Evolutionary conservation across 805 yeast genomes (phyloP).

Genomic region (Candida michaelii): DNA sequence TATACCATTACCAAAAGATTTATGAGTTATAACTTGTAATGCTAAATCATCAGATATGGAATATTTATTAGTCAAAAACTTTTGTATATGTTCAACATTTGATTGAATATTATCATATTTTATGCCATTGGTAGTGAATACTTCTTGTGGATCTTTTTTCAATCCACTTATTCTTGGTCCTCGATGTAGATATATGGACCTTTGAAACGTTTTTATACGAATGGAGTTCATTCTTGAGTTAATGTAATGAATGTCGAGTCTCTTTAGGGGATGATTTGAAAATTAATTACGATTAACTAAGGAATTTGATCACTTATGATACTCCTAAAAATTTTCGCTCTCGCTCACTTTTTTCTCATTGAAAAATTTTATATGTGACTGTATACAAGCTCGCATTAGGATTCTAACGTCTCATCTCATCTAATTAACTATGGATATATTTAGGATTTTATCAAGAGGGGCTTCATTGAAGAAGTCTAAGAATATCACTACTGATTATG

Average conservation of each 20-base stretch:
- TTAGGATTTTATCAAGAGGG: constrained; percentile 81
- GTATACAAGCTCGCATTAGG: constrained; percentile 3
- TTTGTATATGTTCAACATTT: constrained; percentile 49
- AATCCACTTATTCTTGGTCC: constrained; percentile 68
- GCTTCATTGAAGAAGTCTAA: constrained; percentile 69
- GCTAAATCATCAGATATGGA: constrained; percentile 59
- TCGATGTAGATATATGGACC: constrained; percentile 42
- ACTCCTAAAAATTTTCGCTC: constrained; percentile 5
- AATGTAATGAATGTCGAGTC: no score
- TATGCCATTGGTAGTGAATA: constrained; percentile 33
- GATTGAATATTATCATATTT: constrained; percentile 53
- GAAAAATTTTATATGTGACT: constrained; percentile 9
- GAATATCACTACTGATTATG: constrained; percentile 41
- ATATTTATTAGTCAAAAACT: constrained; percentile 48
- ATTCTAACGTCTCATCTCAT: constrained; percentile 1
- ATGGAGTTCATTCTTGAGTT: neutral
- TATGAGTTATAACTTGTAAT: constrained; percentile 86
- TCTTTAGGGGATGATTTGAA: no score
- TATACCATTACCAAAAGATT: constrained; percentile 89
- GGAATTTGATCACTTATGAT: no score
- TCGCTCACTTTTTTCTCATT: constrained; percentile 6
- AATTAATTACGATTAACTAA: no score
- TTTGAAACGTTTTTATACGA: constrained; percentile 10
- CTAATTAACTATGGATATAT: constrained; percentile 71
- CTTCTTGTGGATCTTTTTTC: constrained; percentile 65